Evolutionary conservation across 495 filamentous ascomycete genomes (phyloP).

Genomic region (Penicillium longicatenatum): DNA sequence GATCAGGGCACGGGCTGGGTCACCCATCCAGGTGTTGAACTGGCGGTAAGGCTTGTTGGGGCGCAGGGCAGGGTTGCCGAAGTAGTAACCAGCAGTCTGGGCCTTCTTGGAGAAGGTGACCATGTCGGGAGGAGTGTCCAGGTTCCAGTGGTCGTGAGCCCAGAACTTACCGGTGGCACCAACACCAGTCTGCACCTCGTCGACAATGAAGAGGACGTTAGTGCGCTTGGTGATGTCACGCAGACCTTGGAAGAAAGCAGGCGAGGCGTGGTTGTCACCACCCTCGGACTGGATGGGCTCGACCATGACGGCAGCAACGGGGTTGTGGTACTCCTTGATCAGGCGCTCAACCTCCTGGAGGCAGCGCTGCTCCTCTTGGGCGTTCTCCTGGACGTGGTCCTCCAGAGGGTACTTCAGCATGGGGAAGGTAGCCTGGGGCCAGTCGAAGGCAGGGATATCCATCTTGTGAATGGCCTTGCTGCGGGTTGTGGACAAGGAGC

Average conservation of each 20-base stretch:
- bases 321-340: constrained; percentile 79
- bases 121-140: constrained; percentile 87
- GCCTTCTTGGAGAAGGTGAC: constrained; percentile 99
- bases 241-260: constrained; percentile 87
- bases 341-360: constrained; percentile 87
- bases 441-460: constrained; percentile 97
- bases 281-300: constrained; percentile 99
- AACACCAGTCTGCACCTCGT: constrained; percentile 97
- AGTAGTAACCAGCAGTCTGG: constrained; percentile 98
- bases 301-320: constrained; percentile 86
- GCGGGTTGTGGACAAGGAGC: constrained; percentile 87
- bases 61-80: constrained; percentile 79
- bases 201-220: constrained; percentile 90
- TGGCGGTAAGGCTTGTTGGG: constrained; percentile 99
- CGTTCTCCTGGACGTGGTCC: constrained; percentile 79
- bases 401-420: constrained; percentile 88
- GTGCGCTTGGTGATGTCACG: constrained; percentile 84
- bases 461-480: constrained; percentile 98
- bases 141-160: constrained; percentile 98
- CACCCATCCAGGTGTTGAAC: constrained; percentile 99
- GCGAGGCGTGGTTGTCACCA: constrained; percentile 96
- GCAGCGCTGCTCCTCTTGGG: constrained; percentile 77
- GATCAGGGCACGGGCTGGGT: constrained; percentile 84
- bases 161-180: constrained; percentile 94
- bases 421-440: constrained; percentile 96